Base-by-base conservation (phyloP, 495 filamentous ascomycete species). In the Penicillium cosmopolitanum region DNA sequence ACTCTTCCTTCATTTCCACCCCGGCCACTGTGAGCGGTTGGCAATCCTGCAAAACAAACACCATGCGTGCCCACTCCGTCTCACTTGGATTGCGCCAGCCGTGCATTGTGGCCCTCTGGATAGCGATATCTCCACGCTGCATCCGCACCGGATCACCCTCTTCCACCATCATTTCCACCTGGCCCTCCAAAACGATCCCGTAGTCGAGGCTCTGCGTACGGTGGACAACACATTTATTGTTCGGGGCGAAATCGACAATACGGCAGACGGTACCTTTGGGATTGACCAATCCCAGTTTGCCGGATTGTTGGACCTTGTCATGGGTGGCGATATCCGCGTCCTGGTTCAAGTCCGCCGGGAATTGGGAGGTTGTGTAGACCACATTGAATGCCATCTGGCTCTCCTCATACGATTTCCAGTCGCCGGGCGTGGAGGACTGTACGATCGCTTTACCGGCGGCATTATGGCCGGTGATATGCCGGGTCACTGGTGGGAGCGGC, bases 121-220 rank as follows among this genome's bases (percentile, higher is more conserved):
- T 73, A 56, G 89, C 88, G 16, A 89, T 84, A 68, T 93, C 89
- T 21, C 86, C 84, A 44, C 88, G 87, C 63, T 87, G 82, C 73
- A 92, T 54, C 62, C 85, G 63, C 50, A 85, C 85, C 57, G 84
- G 84, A 4, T 80, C 75, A n/a, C 77, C 80, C 0, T 84, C 82
- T 69, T 92, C 88, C 47, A 78, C 82, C 82, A 89, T 85, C 74
- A 93, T 90, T 67, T 93, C 90, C 50, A 94, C 42, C 64, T 82
- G 68, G 0, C 91, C 91, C 66, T 93, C 89, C n/a, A 95, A 57
- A 25, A 95, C 83, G 56, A 92, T 80, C 4, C 89, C 89, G 52
- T 89, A 93, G 61, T 94, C 91, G 4, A 95, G 71, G 15, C 81
- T 86, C 65, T 86, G 79, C 3, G 91, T 92, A 0, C 89, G 80